These are phyloP conservation scores for Chaetothyriales sp. DNA, from an alignment of 2,329 filamentous ascomycete genomes.

Conservation along the genomic window DNA sequence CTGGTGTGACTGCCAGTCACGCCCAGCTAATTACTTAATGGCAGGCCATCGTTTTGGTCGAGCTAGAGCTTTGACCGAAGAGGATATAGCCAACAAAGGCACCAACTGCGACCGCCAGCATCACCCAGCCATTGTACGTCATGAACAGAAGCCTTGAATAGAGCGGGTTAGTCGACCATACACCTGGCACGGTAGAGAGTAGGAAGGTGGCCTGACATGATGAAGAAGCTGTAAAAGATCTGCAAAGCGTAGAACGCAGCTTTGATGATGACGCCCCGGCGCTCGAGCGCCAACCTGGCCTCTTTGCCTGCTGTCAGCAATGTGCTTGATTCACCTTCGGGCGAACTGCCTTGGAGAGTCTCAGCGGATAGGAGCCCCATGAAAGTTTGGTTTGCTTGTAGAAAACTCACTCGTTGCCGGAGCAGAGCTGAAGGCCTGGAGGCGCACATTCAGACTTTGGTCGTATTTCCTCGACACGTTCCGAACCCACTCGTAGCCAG, in stretches of 20 bases:
- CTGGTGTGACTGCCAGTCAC: not conserved
- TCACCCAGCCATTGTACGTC: constrained; percentile 99
- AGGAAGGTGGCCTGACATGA: constrained; percentile 59
- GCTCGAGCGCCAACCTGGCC: constrained; percentile 44
- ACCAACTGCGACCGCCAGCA: constrained; percentile 77
- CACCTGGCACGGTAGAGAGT: not conserved
- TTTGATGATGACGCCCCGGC: constrained; percentile 62
- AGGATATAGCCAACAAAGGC: constrained; percentile 76
- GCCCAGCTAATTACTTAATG: constrained; percentile 50
- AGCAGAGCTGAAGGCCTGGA: constrained; percentile 11
- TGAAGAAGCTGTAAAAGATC: constrained; percentile 98
- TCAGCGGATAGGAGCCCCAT: constrained; percentile 7
- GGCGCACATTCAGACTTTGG: constrained; percentile 32
- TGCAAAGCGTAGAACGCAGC: constrained; percentile 75
- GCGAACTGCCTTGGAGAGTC: constrained; percentile 12
- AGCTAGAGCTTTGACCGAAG: constrained; percentile 56
- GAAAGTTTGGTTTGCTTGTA: not conserved
- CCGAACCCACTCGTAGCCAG: constrained; percentile 85
- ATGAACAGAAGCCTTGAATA: constrained; percentile 84
- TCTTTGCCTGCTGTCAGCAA: constrained; percentile 59
- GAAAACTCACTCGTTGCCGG: not conserved
- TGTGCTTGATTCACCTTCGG: constrained; percentile 44
- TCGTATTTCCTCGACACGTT: constrained; percentile 67
- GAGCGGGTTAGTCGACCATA: not conserved
- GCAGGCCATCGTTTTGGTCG: constrained; percentile 77